Evolutionary conservation across 805 yeast genomes (phyloP).

Genomic region (Nakazawaea holstii): DNA sequence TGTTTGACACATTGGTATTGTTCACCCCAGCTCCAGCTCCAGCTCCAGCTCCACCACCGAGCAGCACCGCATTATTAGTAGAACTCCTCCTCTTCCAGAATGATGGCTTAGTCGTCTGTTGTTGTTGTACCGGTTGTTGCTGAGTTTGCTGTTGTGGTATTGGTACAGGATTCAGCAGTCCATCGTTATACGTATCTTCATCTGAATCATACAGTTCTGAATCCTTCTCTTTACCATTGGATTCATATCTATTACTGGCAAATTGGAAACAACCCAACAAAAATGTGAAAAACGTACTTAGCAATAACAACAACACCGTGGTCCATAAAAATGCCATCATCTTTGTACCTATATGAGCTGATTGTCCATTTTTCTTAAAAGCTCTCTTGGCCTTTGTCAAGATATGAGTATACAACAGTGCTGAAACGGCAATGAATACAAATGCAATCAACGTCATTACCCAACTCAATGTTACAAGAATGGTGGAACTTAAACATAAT

Average conservation of each 20-base stretch:
- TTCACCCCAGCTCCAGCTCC: background rate
- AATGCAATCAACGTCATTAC: background rate
- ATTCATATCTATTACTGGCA: conserved; percentile 1
- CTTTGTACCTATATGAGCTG: conserved; percentile 6
- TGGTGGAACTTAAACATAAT: conserved; percentile 2
- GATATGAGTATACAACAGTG: conserved; percentile 9
- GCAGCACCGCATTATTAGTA: background rate
- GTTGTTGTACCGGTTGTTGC: background rate
- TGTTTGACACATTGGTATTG: background rate
- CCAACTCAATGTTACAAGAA: background rate
- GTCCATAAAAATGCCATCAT: conserved; percentile 12
- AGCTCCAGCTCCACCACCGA: background rate
- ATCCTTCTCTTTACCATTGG: background rate
- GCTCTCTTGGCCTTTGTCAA: background rate
- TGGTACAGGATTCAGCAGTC: background rate
- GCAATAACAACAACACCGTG: conserved; percentile 4
- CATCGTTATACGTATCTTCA: conserved; percentile 4
- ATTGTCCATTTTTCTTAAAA: background rate
- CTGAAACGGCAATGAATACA: conserved; percentile 7
- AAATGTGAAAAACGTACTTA: background rate
- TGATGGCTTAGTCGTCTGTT: background rate
- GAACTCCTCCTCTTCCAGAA: conserved; percentile 3
- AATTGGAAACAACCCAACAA: conserved; percentile 9
- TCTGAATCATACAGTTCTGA: conserved; percentile 2
- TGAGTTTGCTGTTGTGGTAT: background rate